Evolutionary conservation across 768 basidiomycete species (phyloP).

Genomic region (Pleurotus tuber-regium): DNA sequence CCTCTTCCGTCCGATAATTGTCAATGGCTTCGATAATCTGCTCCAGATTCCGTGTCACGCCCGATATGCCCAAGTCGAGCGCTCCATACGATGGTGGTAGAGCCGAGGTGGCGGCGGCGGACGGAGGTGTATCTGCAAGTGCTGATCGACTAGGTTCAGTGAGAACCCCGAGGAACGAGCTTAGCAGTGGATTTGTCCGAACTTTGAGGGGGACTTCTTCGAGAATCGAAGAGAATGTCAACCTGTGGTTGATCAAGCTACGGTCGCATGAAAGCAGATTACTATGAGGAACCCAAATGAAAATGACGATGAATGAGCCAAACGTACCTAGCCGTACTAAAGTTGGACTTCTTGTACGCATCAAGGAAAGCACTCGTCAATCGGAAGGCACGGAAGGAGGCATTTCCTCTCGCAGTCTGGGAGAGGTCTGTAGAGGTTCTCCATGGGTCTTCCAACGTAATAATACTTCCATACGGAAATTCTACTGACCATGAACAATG

Average conservation of each 20-base stretch:
- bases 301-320: conserved; percentile 4
- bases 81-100: conserved; percentile 62
- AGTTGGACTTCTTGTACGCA: conserved; percentile 79
- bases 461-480: neutral
- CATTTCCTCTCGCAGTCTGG: conserved; percentile 76
- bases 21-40: conserved; percentile 84
- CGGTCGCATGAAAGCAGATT: conserved; percentile 15
- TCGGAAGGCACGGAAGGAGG: conserved; percentile 86
- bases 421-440: conserved; percentile 57
- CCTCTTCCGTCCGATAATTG: conserved; percentile 85
- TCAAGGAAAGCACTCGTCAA: conserved; percentile 78
- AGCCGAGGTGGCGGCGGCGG: conserved; percentile 33
- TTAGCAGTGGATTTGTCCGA: conserved; percentile 76
- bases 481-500: conserved; percentile 71
- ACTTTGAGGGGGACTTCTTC: conserved; percentile 85
- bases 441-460: neutral
- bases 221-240: conserved; percentile 85
- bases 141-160: conserved; percentile 42
- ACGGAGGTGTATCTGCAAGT: conserved; percentile 35
- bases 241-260: conserved; percentile 75
- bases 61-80: conserved; percentile 68
- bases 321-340: conserved; percentile 79
- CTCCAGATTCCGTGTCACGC: conserved; percentile 76
- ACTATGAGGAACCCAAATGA: conserved; percentile 14
- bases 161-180: conserved; percentile 72